Evolutionary conservation across 2,329 filamentous ascomycete genomes (phyloP).

Genomic region (Xylaria hypoxylon): DNA sequence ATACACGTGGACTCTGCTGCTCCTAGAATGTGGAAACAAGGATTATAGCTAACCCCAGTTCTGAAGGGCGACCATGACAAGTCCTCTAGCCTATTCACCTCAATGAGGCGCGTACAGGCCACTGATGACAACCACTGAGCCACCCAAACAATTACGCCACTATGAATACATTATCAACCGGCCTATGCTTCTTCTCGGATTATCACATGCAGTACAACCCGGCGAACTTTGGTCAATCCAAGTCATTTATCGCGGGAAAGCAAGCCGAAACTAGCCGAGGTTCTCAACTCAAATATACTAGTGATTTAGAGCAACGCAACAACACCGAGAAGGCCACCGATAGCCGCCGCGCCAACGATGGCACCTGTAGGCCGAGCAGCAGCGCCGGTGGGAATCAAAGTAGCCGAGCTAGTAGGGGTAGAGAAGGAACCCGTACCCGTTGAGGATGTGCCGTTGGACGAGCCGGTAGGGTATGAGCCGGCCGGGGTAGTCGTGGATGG

Average conservation of each 20-base stretch:
- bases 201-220: neutral
- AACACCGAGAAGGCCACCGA: conserved; percentile 22
- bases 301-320: conserved; percentile 18
- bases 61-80: neutral
- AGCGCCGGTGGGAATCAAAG: conserved; percentile 16
- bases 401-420: neutral
- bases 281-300: neutral
- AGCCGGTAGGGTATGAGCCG: neutral
- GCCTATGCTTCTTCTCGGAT: neutral
- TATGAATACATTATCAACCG: neutral
- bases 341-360: conserved; percentile 10
- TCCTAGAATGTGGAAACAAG: neutral
- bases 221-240: neutral
- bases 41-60: neutral
- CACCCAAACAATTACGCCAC: neutral
- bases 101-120: neutral
- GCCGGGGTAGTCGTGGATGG: too few relatives aligned
- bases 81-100: neutral
- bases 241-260: neutral
- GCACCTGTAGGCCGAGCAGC: conserved; percentile 24
- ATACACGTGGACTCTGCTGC: neutral
- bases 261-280: neutral
- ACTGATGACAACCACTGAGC: neutral
- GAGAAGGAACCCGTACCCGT: conserved; percentile 13
- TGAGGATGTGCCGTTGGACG: conserved; percentile 18